Evolutionary conservation across 768 basidiomycete genomes (phyloP).

Genomic region (Auricularia cornea): DNA sequence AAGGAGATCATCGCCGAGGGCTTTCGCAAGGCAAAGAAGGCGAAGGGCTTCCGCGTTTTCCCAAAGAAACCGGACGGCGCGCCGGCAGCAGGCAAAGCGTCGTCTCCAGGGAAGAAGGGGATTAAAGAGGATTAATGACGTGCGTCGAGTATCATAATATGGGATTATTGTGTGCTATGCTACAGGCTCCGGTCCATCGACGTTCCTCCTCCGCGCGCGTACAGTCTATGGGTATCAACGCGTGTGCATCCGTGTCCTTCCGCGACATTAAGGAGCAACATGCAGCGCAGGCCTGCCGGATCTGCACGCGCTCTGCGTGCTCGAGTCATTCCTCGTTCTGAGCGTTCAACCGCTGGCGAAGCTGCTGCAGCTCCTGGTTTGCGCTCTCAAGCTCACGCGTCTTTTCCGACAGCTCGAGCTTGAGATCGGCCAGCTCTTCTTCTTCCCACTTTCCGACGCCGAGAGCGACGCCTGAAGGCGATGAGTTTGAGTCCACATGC

Average conservation of each 20-base stretch:
- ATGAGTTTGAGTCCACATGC: too few species aligned
- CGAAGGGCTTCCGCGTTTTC: constrained; percentile 61
- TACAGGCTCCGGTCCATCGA: too few species aligned
- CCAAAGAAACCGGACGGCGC: constrained; percentile 34
- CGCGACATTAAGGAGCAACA: too few species aligned
- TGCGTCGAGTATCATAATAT: too few species aligned
- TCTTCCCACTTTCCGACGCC: constrained; percentile 67
- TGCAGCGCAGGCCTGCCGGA: too few species aligned
- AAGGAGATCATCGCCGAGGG: constrained; percentile 67
- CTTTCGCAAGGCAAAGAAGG: constrained; percentile 67
- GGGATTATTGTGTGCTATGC: too few species aligned
- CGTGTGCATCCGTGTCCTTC: too few species aligned
- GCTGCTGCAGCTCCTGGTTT: neutral
- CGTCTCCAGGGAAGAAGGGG: neutral
- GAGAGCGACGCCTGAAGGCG: constrained; percentile 54
- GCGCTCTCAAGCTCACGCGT: constrained; percentile 4
- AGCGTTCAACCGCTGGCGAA: neutral
- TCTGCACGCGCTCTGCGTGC: neutral
- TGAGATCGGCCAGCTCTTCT: constrained; percentile 42
- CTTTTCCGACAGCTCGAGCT: constrained; percentile 38
- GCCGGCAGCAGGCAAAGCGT: neutral
- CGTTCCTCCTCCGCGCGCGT: too few species aligned
- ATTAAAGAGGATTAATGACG: too few species aligned
- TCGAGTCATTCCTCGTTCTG: neutral
- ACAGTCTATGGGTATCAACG: too few species aligned